Evolutionary conservation across 352 stramenopile genomes (phyloP).

Genomic region (Pythium plurisporium): DNA sequence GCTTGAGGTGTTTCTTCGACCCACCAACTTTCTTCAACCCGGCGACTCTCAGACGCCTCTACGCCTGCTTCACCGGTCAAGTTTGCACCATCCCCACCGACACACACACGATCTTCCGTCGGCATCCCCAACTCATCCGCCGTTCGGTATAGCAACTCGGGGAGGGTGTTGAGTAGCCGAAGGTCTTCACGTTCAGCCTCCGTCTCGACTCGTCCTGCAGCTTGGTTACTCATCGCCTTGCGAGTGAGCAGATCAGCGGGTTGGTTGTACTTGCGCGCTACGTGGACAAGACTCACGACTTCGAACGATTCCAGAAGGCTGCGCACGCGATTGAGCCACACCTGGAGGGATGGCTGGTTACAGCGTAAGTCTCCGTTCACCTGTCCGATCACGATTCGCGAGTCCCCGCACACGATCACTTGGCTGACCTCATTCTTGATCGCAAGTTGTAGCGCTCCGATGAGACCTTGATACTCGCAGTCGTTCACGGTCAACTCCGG

Average conservation of each 20-base stretch:
- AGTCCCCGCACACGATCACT: constrained; percentile 3
- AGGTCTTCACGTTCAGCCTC: not conserved
- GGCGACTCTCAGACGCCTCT: not conserved
- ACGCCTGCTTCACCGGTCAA: not conserved
- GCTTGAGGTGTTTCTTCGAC: not conserved
- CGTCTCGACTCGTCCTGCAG: not conserved
- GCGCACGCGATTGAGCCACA: not conserved
- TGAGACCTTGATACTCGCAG: not conserved
- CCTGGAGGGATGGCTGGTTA: not conserved
- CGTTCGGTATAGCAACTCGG: not conserved
- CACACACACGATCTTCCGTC: not conserved
- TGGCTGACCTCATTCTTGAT: constrained; percentile 3
- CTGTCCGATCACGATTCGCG: constrained; percentile 3
- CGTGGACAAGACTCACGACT: not conserved
- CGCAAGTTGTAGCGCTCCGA: not conserved
- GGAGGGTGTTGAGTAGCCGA: not conserved
- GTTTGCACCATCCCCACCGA: not conserved
- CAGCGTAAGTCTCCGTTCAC: not conserved
- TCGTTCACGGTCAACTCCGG: not conserved
- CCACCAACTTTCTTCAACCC: not conserved
- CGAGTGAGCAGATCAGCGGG: not conserved
- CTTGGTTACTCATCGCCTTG: not conserved
- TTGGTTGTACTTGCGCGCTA: constrained; percentile 3
- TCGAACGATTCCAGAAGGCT: not conserved
- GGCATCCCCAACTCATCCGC: not conserved